phyloP scores from a whole-genome alignment of 345 rosid species.

The Physaria fendleri region DNA sequence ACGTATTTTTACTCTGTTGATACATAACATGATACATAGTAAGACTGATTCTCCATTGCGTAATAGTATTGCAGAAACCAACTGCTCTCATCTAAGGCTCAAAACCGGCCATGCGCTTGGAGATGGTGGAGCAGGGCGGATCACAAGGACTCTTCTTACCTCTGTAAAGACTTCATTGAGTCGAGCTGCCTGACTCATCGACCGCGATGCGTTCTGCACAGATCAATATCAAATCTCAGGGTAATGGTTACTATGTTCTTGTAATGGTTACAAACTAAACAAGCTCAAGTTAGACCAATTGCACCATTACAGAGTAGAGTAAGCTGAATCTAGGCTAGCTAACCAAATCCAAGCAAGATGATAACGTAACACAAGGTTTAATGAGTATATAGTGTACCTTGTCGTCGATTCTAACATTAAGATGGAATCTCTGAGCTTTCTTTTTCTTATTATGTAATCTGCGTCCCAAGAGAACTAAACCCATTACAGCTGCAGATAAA shows the following conservation, averaged over 20 bases:
- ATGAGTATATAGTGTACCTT: constrained; percentile 46
- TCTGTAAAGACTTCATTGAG: constrained; percentile 87
- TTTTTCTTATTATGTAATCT: constrained; percentile 68
- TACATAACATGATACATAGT: constrained; percentile 10
- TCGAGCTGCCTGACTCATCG: constrained; percentile 67
- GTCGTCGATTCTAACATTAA: constrained; percentile 83
- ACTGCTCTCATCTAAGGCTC: constrained; percentile 29
- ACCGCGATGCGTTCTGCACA: constrained; percentile 28
- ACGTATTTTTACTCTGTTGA: not conserved
- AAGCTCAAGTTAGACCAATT: not conserved
- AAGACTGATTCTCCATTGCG: not conserved
- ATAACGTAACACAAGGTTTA: not conserved
- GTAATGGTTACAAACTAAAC: no score
- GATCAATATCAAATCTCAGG: no score
- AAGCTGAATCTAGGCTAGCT: not conserved
- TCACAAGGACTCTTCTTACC: constrained; percentile 72
- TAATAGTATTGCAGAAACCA: not conserved
- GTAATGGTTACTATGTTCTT: not conserved
- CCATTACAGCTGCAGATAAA: constrained; percentile 87
- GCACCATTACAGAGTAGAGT: not conserved
- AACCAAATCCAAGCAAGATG: not conserved
- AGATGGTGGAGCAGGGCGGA: constrained; percentile 54
- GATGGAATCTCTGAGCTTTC: constrained; percentile 60
- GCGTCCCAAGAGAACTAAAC: constrained; percentile 67
- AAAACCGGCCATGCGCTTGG: constrained; percentile 70